A percentile compares a stretch with the other conserved stretches of the same genome.
These are phyloP conservation scores for Cladobotryum protrusum DNA, from an alignment of 2,329 filamentous ascomycete genomes.

Conservation along the genomic window DNA sequence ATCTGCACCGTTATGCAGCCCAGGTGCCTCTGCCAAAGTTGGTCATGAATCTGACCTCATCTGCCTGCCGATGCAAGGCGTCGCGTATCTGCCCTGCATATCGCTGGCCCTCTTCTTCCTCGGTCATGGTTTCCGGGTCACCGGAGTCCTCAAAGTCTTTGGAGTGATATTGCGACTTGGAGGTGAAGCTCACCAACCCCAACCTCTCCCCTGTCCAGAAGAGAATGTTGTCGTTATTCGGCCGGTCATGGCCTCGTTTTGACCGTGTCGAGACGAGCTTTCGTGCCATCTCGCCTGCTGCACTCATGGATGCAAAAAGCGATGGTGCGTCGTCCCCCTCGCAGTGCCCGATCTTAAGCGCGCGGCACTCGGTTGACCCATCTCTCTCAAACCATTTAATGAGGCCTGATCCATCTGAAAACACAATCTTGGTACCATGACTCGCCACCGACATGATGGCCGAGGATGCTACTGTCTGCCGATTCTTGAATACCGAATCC, in stretches of 20 bases:
- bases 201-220: slow-evolving; percentile 86
- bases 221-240: slow-evolving; percentile 62
- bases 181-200: slow-evolving; percentile 63
- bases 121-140: slow-evolving; percentile 38
- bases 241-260: slow-evolving; percentile 21
- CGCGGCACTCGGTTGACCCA: slow-evolving; percentile 56
- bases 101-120: slow-evolving; percentile 48
- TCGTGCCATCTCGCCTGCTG: slow-evolving; percentile 66
- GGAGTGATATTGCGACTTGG: slow-evolving; percentile 40
- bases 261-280: slow-evolving; percentile 64
- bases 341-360: slow-evolving; percentile 50
- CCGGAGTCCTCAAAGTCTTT: slow-evolving; percentile 44
- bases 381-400: slow-evolving; percentile 91
- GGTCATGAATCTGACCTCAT: slow-evolving; percentile 70
- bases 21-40: slow-evolving; percentile 41
- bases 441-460: slow-evolving; percentile 76
- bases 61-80: slow-evolving; percentile 69
- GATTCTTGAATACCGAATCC: slow-evolving; percentile 61
- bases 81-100: slow-evolving; percentile 68
- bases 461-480: slow-evolving; percentile 73
- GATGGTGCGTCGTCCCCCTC: slow-evolving; percentile 40
- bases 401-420: slow-evolving; percentile 76
- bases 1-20: neutral
- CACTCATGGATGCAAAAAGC: slow-evolving; percentile 46
- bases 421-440: slow-evolving; percentile 76